Evolutionary conservation across 176 grass and related monocot species (phyloP).

Genomic region (Lolium rigidum): DNA sequence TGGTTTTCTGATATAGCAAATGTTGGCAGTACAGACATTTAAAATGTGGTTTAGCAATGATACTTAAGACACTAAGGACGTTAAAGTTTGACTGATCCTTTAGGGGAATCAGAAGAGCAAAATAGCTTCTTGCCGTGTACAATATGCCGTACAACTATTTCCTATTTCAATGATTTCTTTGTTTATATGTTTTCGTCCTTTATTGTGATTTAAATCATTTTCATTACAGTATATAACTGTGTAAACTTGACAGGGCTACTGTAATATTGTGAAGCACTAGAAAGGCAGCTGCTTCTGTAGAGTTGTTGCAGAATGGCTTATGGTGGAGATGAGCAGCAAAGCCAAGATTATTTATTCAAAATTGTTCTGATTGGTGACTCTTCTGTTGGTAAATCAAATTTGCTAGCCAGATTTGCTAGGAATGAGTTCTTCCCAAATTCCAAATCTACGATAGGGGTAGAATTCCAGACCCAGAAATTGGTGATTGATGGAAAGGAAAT

Average conservation of each 20-base stretch:
- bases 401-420: constrained; percentile 66
- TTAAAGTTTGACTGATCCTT: not conserved
- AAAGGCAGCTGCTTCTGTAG: constrained; percentile 1
- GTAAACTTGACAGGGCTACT: constrained; percentile 36
- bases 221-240: not conserved
- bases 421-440: constrained; percentile 74
- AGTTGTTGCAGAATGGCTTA: constrained; percentile 52
- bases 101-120: too few relatives aligned
- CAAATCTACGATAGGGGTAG: constrained; percentile 73
- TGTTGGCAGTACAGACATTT: not conserved
- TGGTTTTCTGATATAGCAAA: not conserved
- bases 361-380: constrained; percentile 70
- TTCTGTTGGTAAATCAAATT: constrained; percentile 77
- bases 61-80: not conserved
- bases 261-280: constrained; percentile 14
- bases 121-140: too few relatives aligned
- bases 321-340: constrained; percentile 57
- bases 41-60: not conserved
- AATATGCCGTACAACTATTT: constrained; percentile 7
- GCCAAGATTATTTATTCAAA: constrained; percentile 75
- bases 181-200: not conserved
- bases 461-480: constrained; percentile 75
- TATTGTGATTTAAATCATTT: not conserved
- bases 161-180: not conserved
- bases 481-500: constrained; percentile 79